Conservation (phyloP, 768 basidiomycete species). For the Suillus ampliporus region DNA sequence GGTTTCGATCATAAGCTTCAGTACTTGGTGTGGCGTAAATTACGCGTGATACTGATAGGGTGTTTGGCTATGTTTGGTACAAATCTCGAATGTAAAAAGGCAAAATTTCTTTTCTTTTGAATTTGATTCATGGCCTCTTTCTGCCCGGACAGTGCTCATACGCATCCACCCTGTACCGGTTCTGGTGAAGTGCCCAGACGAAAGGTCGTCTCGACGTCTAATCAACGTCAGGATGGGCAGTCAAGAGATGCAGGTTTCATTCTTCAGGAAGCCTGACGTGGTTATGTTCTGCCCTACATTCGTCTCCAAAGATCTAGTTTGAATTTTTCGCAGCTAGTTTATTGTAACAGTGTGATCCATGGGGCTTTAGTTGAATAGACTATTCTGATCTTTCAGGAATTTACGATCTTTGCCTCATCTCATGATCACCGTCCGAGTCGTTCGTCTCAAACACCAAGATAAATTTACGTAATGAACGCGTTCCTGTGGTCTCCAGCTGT, state of each 20-base stretch:
- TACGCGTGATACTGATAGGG: slow-evolving; percentile 17
- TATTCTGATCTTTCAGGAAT: neutral
- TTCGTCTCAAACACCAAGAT: no score
- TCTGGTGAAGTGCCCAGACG: slow-evolving; percentile 79
- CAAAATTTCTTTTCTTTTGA: neutral
- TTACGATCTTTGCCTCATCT: no score
- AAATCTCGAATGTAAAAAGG: slow-evolving; percentile 29
- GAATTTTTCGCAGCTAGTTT: neutral
- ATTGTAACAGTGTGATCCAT: neutral
- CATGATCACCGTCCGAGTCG: no score
- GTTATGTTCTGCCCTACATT: slow-evolving; percentile 43
- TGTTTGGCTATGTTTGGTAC: slow-evolving; percentile 38
- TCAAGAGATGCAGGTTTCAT: slow-evolving; percentile 46
- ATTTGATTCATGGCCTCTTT: slow-evolving; percentile 59
- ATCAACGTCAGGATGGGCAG: slow-evolving; percentile 61
- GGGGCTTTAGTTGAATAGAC: neutral
- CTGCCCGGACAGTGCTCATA: slow-evolving; percentile 74
- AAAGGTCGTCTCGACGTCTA: slow-evolving; percentile 53
- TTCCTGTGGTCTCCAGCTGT: neutral
- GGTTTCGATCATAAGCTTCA: neutral
- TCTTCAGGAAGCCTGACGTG: slow-evolving; percentile 36
- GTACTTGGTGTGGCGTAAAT: no score
- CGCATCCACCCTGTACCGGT: slow-evolving; percentile 73
- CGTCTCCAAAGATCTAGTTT: neutral
- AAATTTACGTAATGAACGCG: neutral